Conservation (phyloP, 2,329 filamentous ascomycete species). For the Calonectria pteridis region DNA sequence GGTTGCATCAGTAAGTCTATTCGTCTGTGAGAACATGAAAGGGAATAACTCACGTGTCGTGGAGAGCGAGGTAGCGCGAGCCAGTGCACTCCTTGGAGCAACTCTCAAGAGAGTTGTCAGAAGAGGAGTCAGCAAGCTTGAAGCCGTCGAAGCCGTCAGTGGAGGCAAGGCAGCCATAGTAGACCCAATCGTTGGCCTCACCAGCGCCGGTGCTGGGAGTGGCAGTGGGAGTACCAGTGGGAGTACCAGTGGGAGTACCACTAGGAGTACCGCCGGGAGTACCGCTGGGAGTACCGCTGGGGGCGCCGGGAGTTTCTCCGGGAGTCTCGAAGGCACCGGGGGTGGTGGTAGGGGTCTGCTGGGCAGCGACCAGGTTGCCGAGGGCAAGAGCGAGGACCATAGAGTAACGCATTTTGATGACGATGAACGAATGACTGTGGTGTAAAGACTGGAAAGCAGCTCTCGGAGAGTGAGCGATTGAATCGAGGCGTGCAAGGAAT, state of each 20-base stretch:
- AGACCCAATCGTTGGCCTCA: slow-evolving; percentile 33
- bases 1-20: slow-evolving; percentile 6
- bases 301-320: neutral
- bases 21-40: neutral
- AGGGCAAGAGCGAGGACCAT: slow-evolving; percentile 47
- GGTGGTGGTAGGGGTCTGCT: slow-evolving; percentile 24
- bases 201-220: slow-evolving; percentile 13
- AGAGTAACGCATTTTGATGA: slow-evolving; percentile 49
- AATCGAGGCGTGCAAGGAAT: slow-evolving; percentile 47
- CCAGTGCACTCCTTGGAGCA: slow-evolving; percentile 44
- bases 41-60: slow-evolving; percentile 39
- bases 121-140: slow-evolving; percentile 17
- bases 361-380: slow-evolving; percentile 47
- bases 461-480: slow-evolving; percentile 47
- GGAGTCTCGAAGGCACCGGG: too few relatives aligned
- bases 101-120: slow-evolving; percentile 30
- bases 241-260: neutral
- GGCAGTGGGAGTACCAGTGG: slow-evolving; percentile 1
- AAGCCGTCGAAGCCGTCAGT: slow-evolving; percentile 45
- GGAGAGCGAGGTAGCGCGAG: slow-evolving; percentile 42
- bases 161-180: slow-evolving; percentile 47
- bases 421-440: slow-evolving; percentile 43
- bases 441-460: slow-evolving; percentile 42
- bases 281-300: neutral
- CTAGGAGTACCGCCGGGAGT: neutral